phyloP scores from a whole-genome alignment of 306 rosid genomes.

The Erythrophleum fordii region DNA sequence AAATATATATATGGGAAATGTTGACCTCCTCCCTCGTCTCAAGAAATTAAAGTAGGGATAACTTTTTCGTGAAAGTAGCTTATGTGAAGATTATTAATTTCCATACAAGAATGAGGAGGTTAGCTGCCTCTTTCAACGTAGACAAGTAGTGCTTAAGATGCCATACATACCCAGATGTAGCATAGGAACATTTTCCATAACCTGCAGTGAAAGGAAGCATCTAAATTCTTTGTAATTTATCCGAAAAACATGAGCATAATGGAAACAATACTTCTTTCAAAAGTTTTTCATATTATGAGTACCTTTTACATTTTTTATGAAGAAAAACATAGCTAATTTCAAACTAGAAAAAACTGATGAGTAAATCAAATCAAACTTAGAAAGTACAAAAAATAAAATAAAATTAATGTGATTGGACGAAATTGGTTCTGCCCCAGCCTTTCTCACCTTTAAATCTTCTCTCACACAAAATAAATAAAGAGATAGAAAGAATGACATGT shows the following conservation, averaged over 20 bases:
- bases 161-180: conserved; percentile 67
- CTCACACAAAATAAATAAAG: background rate
- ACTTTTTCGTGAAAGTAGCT: no score
- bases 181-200: conserved; percentile 71
- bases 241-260: background rate
- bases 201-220: conserved; percentile 52
- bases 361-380: background rate
- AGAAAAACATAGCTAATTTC: background rate
- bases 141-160: conserved; percentile 3
- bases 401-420: background rate
- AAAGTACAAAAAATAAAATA: background rate
- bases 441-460: background rate
- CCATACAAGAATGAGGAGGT: no score
- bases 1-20: no score
- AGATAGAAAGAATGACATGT: conserved; percentile 9
- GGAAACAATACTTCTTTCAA: background rate
- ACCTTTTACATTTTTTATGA: background rate
- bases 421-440: conserved; percentile 8
- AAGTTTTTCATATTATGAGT: background rate
- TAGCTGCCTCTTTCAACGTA: background rate
- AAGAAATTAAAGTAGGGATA: no score
- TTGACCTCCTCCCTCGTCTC: no score
- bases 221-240: background rate
- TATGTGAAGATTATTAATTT: no score
- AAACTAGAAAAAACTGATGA: background rate